Percentiles rank a stretch among this genome's conserved stretches.
phyloP scores from a whole-genome alignment of 257 asterid species.

The Linaria vulgaris region DNA sequence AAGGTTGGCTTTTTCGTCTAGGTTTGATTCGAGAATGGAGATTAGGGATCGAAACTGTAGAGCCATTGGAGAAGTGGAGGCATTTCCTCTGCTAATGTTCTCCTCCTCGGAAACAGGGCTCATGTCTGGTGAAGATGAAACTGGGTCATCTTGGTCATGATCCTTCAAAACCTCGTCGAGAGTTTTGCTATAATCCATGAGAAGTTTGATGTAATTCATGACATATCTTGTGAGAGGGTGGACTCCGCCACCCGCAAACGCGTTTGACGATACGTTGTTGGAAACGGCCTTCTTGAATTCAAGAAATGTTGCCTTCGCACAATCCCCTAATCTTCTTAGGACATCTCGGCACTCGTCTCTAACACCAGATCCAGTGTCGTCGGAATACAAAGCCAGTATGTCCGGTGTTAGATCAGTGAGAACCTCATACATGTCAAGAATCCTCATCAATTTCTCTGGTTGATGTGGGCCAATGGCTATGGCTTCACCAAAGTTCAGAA shows the following conservation, averaged over 20 bases:
- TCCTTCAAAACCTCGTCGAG: conserved; percentile 69
- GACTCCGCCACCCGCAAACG: conserved; percentile 80
- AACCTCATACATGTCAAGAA: conserved; percentile 88
- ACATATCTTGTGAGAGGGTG: conserved; percentile 82
- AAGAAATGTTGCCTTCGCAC: conserved; percentile 69
- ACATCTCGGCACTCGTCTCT: conserved; percentile 58
- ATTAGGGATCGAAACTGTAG: conserved; percentile 58
- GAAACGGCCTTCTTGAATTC: conserved; percentile 80
- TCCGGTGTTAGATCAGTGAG: conserved; percentile 70
- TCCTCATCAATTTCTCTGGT: conserved; percentile 79
- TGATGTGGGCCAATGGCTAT: conserved; percentile 77
- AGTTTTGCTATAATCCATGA: conserved; percentile 60
- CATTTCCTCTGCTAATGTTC: conserved; percentile 19
- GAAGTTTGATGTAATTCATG: conserved; percentile 73
- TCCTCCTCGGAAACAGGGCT: conserved; percentile 59
- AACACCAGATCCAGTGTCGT: conserved; percentile 50
- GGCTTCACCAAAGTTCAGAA: conserved; percentile 76
- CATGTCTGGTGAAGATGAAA: conserved; percentile 42
- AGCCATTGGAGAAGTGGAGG: conserved; percentile 45
- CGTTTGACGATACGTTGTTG: conserved; percentile 49
- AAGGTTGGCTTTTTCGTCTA: conserved; percentile 64
- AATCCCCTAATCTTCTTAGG: conserved; percentile 62
- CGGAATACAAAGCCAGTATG: conserved; percentile 44
- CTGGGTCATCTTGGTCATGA: conserved; percentile 32
- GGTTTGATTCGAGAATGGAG: conserved; percentile 58